phyloP scores from a whole-genome alignment of 805 yeast species.

The Grigorovia jiainica region DNA sequence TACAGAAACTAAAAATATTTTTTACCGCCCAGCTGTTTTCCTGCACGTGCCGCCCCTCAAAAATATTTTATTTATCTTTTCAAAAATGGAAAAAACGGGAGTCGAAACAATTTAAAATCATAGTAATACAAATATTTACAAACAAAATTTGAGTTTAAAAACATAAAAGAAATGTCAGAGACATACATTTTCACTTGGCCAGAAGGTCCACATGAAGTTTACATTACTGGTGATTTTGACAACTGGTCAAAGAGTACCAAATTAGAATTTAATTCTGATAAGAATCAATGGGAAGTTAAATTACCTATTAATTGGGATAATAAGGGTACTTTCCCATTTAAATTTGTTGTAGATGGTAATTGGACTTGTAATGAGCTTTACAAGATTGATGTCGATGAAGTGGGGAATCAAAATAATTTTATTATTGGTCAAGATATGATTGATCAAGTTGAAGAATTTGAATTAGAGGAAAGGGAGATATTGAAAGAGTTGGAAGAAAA shows the following conservation, averaged over 20 bases:
- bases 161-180: conserved; percentile 2
- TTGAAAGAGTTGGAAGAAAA: conserved; percentile 1
- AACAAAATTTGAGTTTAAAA: background rate
- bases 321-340: conserved; percentile 33
- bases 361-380: conserved; percentile 41
- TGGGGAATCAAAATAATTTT: conserved; percentile 33
- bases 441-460: conserved; percentile 1
- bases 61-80: no score
- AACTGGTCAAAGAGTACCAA: conserved; percentile 50
- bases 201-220: conserved; percentile 44
- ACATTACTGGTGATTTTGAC: conserved; percentile 62
- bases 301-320: conserved; percentile 2
- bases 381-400: conserved; percentile 33
- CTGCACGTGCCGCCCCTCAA: no score
- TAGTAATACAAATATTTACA: background rate
- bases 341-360: conserved; percentile 59
- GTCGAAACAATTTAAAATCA: no score
- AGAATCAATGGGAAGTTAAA: conserved; percentile 15
- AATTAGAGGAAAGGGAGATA: conserved; percentile 1
- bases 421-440: conserved; percentile 11
- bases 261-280: conserved; percentile 41
- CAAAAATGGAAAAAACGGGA: no score
- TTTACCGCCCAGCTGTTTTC: no score
- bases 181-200: conserved; percentile 31
- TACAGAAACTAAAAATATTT: no score